Conservation (phyloP, 1,284 basidiomycete species). For the Trichosporon sp. region DNA sequence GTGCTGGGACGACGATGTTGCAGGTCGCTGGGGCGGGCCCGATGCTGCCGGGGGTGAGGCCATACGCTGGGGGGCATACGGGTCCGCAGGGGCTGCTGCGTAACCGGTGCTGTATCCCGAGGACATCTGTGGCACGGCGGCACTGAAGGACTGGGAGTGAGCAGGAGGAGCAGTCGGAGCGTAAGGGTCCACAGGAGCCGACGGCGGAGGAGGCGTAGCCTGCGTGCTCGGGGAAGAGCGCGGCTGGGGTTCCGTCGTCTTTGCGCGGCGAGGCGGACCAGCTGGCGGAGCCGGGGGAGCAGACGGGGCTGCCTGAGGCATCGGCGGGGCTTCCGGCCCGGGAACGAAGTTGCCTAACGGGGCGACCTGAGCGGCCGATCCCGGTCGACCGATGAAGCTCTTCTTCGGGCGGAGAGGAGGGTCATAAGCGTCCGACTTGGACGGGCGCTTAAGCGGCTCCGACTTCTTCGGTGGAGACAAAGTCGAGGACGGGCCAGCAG, state of each 20-base stretch:
- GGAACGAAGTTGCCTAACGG: not conserved
- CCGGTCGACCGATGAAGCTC: slow-evolving; percentile 28
- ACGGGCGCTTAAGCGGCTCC: slow-evolving; percentile 28
- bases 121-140: not conserved
- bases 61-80: slow-evolving; percentile 1
- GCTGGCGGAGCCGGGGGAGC: slow-evolving; percentile 25
- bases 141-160: not conserved
- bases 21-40: slow-evolving; percentile 12
- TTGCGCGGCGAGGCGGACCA: slow-evolving; percentile 30
- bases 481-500: slow-evolving; percentile 7
- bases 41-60: not conserved
- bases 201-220: not conserved
- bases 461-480: slow-evolving; percentile 19
- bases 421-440: slow-evolving; percentile 46
- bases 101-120: not conserved
- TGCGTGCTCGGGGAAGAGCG: not conserved
- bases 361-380: not conserved
- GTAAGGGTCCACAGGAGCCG: not conserved
- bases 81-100: not conserved
- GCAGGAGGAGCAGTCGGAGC: not conserved
- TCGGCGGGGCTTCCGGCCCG: slow-evolving; percentile 12
- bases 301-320: slow-evolving; percentile 12
- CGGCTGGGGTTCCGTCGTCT: not conserved
- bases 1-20: slow-evolving; percentile 12
- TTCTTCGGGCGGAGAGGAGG: slow-evolving; percentile 39